These are phyloP conservation scores for Ceratocystis harringtonii DNA, from an alignment of 2,329 filamentous ascomycete genomes.

Conservation along the genomic window DNA sequence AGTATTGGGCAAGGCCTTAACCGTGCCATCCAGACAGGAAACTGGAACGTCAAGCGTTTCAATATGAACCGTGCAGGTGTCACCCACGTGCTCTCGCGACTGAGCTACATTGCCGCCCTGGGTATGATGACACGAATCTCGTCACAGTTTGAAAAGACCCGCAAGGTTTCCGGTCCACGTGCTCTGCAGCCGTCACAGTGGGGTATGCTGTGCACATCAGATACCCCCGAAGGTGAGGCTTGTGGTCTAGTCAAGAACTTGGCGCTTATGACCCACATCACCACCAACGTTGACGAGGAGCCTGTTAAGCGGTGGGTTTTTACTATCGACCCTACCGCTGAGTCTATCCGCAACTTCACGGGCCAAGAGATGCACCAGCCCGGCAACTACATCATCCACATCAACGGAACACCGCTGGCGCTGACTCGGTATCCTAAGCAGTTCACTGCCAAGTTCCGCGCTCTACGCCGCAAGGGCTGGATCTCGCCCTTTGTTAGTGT, in stretches of 20 bases:
- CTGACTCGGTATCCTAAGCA: conserved; percentile 72
- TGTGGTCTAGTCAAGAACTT: conserved; percentile 97
- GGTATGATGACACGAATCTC: conserved; percentile 99
- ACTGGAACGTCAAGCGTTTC: conserved; percentile 96
- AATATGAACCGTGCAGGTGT: conserved; percentile 97
- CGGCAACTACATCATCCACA: conserved; percentile 77
- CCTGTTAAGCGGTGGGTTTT: conserved; percentile 79
- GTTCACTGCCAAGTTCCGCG: conserved; percentile 73
- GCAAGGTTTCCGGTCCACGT: conserved; percentile 90
- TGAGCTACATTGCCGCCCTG: conserved; percentile 91
- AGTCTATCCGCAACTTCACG: conserved; percentile 51
- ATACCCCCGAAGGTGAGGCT: conserved; percentile 96
- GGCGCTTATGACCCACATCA: conserved; percentile 98
- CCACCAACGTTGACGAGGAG: conserved; percentile 85
- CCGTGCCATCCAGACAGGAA: conserved; percentile 89
- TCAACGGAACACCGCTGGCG: conserved; percentile 90
- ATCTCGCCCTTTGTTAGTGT: conserved; percentile 96
- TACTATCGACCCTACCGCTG: conserved; percentile 70
- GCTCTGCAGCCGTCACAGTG: conserved; percentile 95
- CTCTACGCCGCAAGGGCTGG: conserved; percentile 73
- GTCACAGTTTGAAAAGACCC: conserved; percentile 96
- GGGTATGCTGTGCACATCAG: conserved; percentile 92
- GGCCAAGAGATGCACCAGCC: conserved; percentile 76
- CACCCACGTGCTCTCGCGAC: conserved; percentile 83
- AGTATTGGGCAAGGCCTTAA: conserved; percentile 89